Percentiles rank a stretch among this genome's conserved stretches.
Evolutionary conservation across 805 yeast genomes (phyloP).

Genomic region (Candida sonorensis): DNA sequence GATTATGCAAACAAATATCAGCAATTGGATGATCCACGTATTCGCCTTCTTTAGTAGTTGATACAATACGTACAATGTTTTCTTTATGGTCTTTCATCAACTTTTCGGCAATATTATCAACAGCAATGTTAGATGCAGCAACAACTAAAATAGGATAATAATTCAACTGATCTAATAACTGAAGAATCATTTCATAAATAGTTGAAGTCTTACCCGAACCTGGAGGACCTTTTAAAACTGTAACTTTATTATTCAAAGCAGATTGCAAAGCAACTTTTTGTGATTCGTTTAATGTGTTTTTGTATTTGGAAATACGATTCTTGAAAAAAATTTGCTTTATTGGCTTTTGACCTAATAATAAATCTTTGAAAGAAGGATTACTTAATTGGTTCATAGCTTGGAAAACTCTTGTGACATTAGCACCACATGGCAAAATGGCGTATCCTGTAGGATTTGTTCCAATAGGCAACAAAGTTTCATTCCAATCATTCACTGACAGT

Average conservation of each 20-base stretch:
- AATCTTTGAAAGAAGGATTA: conserved; percentile 41
- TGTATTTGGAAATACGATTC: conserved; percentile 43
- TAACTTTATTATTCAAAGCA: conserved; percentile 52
- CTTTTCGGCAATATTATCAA: conserved; percentile 71
- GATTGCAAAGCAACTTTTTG: conserved; percentile 70
- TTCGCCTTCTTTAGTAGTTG: conserved; percentile 55
- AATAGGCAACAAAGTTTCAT: conserved; percentile 26
- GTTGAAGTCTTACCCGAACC: conserved; percentile 85
- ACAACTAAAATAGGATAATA: conserved; percentile 63
- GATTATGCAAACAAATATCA: conserved; percentile 58
- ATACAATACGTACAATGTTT: conserved; percentile 50
- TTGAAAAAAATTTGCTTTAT: conserved; percentile 39
- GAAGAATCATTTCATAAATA: conserved; percentile 71
- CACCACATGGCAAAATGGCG: conserved; percentile 52
- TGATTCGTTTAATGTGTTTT: conserved; percentile 56
- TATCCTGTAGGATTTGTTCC: conserved; percentile 23
- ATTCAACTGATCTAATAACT: conserved; percentile 52
- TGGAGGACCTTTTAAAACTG: conserved; percentile 71
- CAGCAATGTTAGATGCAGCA: conserved; percentile 72
- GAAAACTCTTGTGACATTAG: conserved; percentile 55
- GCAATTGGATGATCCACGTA: conserved; percentile 52
- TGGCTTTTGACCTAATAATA: conserved; percentile 24
- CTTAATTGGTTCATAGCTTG: conserved; percentile 57
- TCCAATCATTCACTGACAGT: conserved; percentile 54
- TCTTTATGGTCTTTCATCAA: conserved; percentile 42